A percentile compares a stretch with the other conserved stretches of the same genome.
Evolutionary conservation across 371 early-diverging fungal species (phyloP).

Genomic region (Mucor mucedo): DNA sequence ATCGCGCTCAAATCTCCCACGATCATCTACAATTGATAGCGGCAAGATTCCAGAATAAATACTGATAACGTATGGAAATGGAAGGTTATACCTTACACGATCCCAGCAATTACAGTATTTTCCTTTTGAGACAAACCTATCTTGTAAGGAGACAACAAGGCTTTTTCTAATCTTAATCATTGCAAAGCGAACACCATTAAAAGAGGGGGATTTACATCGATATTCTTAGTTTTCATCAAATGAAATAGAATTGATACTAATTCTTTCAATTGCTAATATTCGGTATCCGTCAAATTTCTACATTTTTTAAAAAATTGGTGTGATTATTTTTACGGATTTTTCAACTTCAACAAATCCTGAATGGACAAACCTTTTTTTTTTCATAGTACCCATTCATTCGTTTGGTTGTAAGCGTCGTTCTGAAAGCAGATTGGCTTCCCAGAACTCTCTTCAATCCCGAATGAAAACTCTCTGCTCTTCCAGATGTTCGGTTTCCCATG

Average conservation of each 20-base stretch:
- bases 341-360: not conserved
- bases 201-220: not conserved
- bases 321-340: not conserved
- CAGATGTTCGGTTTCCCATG: not conserved
- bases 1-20: not conserved
- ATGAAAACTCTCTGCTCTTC: not conserved
- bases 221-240: not conserved
- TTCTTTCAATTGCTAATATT: not conserved
- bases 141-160: not conserved
- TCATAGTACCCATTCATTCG: slow-evolving; percentile 6
- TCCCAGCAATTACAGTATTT: too few relatives aligned
- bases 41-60: not conserved
- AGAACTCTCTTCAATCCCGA: not conserved
- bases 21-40: not conserved
- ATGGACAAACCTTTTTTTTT: not conserved
- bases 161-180: not conserved
- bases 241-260: not conserved
- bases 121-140: not conserved
- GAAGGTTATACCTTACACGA: not conserved
- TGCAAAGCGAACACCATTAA: not conserved
- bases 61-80: not conserved
- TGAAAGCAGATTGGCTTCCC: not conserved
- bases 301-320: not conserved
- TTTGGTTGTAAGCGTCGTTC: not conserved
- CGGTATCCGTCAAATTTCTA: not conserved